These are phyloP conservation scores for Tephrocybe sp. DNA, from an alignment of 768 basidiomycete genomes.

Conservation along the genomic window DNA sequence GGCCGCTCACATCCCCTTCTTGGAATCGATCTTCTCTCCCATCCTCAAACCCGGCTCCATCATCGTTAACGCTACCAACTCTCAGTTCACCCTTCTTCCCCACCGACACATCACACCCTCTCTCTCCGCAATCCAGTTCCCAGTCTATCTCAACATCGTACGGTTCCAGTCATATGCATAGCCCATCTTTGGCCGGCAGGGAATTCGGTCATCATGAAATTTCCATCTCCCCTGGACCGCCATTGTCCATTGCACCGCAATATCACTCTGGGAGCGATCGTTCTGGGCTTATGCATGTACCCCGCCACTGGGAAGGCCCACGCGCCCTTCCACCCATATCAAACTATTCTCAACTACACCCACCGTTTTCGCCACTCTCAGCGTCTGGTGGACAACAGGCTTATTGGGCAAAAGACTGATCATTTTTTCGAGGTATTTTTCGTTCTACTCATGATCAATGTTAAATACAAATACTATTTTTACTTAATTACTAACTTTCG, in stretches of 20 bases:
- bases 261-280: slow-evolving; percentile 22
- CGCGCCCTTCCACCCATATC: slow-evolving; percentile 19
- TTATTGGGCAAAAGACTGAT: slow-evolving; percentile 22
- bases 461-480: background rate
- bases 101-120: slow-evolving; percentile 18
- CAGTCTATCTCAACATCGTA: slow-evolving; percentile 23
- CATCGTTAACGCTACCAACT: slow-evolving; percentile 37
- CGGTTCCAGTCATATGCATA: slow-evolving; percentile 27
- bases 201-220: slow-evolving; percentile 21
- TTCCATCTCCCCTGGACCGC: slow-evolving; percentile 1
- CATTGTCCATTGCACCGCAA: slow-evolving; percentile 21
- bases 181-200: slow-evolving; percentile 8
- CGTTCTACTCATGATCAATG: too few relatives aligned
- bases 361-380: slow-evolving; percentile 11
- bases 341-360: slow-evolving; percentile 19
- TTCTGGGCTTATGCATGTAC: slow-evolving; percentile 19
- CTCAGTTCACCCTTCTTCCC: slow-evolving; percentile 62
- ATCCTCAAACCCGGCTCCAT: slow-evolving; percentile 15
- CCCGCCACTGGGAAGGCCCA: slow-evolving; percentile 14
- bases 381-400: slow-evolving; percentile 10
- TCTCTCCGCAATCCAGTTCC: slow-evolving; percentile 30
- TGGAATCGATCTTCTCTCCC: slow-evolving; percentile 14
- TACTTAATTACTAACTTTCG: slow-evolving; percentile 4
- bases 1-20: slow-evolving; percentile 1
- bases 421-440: background rate